phyloP scores from a whole-genome alignment of 2,329 filamentous ascomycete species.

The Ascocoryne sarcoides region DNA sequence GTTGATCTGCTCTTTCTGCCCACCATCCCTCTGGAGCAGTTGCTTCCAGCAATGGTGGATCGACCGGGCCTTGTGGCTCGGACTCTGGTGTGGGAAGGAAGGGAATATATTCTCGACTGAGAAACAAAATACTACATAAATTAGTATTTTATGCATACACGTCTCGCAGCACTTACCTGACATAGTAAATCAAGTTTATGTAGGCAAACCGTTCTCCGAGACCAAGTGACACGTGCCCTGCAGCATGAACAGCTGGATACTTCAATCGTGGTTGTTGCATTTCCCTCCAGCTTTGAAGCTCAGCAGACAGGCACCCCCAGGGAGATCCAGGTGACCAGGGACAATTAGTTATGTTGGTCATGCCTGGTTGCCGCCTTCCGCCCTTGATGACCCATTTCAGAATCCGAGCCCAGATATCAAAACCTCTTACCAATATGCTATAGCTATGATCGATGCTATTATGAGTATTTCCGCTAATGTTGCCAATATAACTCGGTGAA shows the following conservation, averaged over 20 bases:
- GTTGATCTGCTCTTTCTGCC: constrained; percentile 30
- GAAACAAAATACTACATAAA: constrained; percentile 31
- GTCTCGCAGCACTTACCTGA: constrained; percentile 32
- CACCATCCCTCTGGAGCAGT: constrained; percentile 34
- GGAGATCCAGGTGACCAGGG: constrained; percentile 32
- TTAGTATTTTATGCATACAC: not conserved
- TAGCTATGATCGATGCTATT: constrained; percentile 18
- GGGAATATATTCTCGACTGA: constrained; percentile 37
- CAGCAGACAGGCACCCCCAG: constrained; percentile 29
- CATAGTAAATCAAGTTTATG: constrained; percentile 37
- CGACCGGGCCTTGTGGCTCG: constrained; percentile 32
- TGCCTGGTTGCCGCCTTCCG: constrained; percentile 33
- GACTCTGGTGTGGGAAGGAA: constrained; percentile 33
- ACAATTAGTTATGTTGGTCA: constrained; percentile 32
- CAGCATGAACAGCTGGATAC: no score
- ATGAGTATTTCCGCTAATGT: no score
- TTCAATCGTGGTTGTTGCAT: constrained; percentile 35
- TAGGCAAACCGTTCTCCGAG: no score
- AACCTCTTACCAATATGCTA: constrained; percentile 31
- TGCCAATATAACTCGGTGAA: no score
- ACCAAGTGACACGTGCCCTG: no score
- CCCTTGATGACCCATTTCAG: constrained; percentile 32
- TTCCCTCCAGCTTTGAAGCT: constrained; percentile 32
- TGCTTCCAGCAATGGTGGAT: constrained; percentile 32
- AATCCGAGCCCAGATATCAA: constrained; percentile 36